Percentiles rank a stretch among this genome's conserved stretches.
Conservation (phyloP, 805 yeast species). For the Wickerhamomyces mucosus region DNA sequence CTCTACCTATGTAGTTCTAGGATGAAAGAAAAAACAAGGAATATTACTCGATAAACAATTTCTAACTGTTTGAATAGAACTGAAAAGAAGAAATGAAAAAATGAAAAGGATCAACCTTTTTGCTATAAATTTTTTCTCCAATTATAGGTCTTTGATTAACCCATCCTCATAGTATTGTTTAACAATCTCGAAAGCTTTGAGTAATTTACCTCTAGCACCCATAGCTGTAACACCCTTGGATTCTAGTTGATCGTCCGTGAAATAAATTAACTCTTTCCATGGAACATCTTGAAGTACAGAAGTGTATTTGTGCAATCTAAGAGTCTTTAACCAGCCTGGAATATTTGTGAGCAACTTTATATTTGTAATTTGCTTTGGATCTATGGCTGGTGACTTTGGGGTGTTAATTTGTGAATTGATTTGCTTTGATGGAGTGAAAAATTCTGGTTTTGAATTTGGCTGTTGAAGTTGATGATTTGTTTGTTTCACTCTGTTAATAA, state of each 20-base stretch:
- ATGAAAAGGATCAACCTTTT: too few species aligned
- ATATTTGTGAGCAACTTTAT: slow-evolving; percentile 58
- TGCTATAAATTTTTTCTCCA: too few species aligned
- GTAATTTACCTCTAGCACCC: slow-evolving; percentile 90
- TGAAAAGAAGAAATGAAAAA: too few species aligned
- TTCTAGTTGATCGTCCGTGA: slow-evolving; percentile 61
- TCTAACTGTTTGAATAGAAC: too few species aligned
- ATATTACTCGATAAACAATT: too few species aligned
- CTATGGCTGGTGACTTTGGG: slow-evolving; percentile 35
- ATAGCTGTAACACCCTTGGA: slow-evolving; percentile 82
- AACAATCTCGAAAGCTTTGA: slow-evolving; percentile 86
- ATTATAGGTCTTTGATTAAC: slow-evolving; percentile 22
- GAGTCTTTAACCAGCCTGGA: slow-evolving; percentile 85
- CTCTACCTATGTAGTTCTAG: too few species aligned
- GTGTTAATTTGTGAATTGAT: slow-evolving; percentile 4
- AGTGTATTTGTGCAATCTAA: slow-evolving; percentile 91
- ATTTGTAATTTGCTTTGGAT: slow-evolving; percentile 42
- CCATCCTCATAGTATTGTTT: slow-evolving; percentile 42
- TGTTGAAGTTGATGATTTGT: slow-evolving; percentile 1
- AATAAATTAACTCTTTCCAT: slow-evolving; percentile 73
- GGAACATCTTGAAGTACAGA: slow-evolving; percentile 62
- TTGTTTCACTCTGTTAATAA: slow-evolving; percentile 2
- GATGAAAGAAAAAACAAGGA: too few species aligned
- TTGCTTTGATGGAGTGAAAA: slow-evolving; percentile 2
- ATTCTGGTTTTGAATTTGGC: slow-evolving; percentile 1